phyloP scores from a whole-genome alignment of 192 early-diverging fungal genomes.

The Gorgonomyces haynaldii region DNA sequence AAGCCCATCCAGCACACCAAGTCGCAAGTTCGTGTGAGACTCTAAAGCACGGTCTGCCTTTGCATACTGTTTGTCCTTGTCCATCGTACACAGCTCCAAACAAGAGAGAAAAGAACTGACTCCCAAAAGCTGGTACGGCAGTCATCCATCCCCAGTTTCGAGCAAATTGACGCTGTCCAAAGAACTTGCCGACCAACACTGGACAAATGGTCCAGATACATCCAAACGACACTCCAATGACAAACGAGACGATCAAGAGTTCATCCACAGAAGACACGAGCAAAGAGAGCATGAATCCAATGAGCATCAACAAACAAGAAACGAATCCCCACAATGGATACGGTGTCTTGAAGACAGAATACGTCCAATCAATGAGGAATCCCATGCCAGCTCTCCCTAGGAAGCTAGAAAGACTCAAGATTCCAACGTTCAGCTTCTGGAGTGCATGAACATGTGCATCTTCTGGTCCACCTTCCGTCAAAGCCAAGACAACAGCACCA shows the following conservation, averaged over 20 bases:
- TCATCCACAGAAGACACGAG: not conserved
- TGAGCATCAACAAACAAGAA: not conserved
- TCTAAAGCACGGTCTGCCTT: too few relatives aligned
- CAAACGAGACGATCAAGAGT: constrained; percentile 1
- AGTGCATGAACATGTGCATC: not conserved
- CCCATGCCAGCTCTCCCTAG: not conserved
- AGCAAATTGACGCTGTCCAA: constrained; percentile 7
- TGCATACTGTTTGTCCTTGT: not conserved
- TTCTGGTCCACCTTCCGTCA: not conserved
- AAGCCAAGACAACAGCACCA: constrained; percentile 1
- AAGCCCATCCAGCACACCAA: too few relatives aligned
- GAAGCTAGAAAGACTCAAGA: not conserved
- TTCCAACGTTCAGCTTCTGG: constrained; percentile 5
- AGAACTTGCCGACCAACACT: constrained; percentile 9
- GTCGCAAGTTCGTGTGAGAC: too few relatives aligned
- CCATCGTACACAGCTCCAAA: constrained; percentile 5
- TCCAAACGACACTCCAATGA: constrained; percentile 7
- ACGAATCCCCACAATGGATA: constrained; percentile 3
- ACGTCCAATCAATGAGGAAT: constrained; percentile 1
- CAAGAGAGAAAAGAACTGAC: not conserved
- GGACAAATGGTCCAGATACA: constrained; percentile 1
- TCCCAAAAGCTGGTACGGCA: not conserved
- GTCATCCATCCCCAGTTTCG: constrained; percentile 11
- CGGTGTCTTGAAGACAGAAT: not conserved
- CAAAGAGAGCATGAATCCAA: not conserved